phyloP scores from a whole-genome alignment of 2,329 filamentous ascomycete genomes.

The Penicillium fuscoglaucum region DNA sequence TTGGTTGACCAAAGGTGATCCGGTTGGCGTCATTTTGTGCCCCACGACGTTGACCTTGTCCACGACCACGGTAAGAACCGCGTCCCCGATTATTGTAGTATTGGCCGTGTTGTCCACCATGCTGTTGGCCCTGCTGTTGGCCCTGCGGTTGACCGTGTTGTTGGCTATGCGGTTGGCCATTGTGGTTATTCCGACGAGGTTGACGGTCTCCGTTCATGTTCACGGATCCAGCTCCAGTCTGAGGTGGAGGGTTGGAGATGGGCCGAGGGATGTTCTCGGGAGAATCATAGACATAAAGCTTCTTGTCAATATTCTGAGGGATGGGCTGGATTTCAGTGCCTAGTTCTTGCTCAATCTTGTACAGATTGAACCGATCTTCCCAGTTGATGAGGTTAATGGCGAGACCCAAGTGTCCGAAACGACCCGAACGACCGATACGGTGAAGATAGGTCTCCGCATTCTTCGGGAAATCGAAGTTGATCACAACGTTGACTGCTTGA shows the following conservation, averaged over 20 bases:
- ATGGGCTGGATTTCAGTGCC: constrained; percentile 99
- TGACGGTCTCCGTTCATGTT: constrained; percentile 34
- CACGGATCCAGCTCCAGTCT: constrained; percentile 24
- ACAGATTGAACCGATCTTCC: constrained; percentile 98
- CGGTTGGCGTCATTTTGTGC: constrained; percentile 36
- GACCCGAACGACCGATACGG: constrained; percentile 94
- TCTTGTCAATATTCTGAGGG: constrained; percentile 91
- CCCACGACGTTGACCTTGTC: constrained; percentile 45
- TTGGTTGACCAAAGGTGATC: constrained; percentile 30
- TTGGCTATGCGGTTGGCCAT: constrained; percentile 15
- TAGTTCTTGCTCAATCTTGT: constrained; percentile 96
- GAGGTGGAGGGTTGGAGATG: constrained; percentile 55
- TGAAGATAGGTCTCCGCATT: constrained; percentile 99
- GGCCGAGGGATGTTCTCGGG: constrained; percentile 93
- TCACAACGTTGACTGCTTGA: constrained; percentile 98
- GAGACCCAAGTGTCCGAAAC: constrained; percentile 93
- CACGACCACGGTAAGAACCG: constrained; percentile 46
- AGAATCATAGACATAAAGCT: constrained; percentile 95
- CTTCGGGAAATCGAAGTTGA: constrained; percentile 99
- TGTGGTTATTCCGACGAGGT: constrained; percentile 37
- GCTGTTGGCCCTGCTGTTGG: constrained; percentile 27
- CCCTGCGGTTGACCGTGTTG: constrained; percentile 34
- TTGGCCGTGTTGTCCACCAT: constrained; percentile 27
- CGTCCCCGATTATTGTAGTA: constrained; percentile 42
- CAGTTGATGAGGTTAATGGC: constrained; percentile 99